Evolutionary conservation across 805 yeast species (phyloP), one percentile per base, ranked within the genome.

Genomic region (Ogataea nitratoaversa): DNA sequence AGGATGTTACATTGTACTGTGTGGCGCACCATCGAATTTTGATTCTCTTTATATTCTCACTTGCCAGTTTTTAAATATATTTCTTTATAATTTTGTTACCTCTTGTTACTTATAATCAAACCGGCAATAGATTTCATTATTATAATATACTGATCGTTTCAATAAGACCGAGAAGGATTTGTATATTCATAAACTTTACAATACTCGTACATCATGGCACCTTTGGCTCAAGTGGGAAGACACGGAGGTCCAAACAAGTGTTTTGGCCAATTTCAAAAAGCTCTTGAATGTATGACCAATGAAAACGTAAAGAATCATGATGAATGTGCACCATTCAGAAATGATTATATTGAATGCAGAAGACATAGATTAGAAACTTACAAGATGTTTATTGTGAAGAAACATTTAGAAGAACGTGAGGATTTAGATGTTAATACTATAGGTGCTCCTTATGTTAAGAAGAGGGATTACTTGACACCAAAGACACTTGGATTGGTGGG

Each of bases 361-460:
- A 60, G 63, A 43, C 67, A 64, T 42, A 53, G 58, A 42, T 40
- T 64, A 36, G 69, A 65, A 49, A 42, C 59, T 16, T 64, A 64
- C 44, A 65, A 65, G 51, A 54, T 58, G 51, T 53, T 59, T 24
- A 52, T 65, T 34, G 49, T 65, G 45, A 48, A 60, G 42, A 56
- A 60, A 36, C 66, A 63, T 30, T 37, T 63, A 28, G 52, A 57
- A 36, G 62, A 59, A 34, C 46, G 53, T 14, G 48, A 50, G 2
- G 59, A 53, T 25, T 41, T 57, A 36, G 49, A 59, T 19, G 37
- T 36, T 29, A 66, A 61, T 34, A 55, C 53, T 22, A 39, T 63
- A 18, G 69, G 69, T 33, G 67, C 67, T 23, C 69, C 69, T n/a
- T 65, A 47, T 37, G 66, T 65, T 29, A 63, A 60, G 47, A 58